Evolutionary conservation across 208 protist species (phyloP).

Genomic region (Leishmania aethiopica): DNA sequence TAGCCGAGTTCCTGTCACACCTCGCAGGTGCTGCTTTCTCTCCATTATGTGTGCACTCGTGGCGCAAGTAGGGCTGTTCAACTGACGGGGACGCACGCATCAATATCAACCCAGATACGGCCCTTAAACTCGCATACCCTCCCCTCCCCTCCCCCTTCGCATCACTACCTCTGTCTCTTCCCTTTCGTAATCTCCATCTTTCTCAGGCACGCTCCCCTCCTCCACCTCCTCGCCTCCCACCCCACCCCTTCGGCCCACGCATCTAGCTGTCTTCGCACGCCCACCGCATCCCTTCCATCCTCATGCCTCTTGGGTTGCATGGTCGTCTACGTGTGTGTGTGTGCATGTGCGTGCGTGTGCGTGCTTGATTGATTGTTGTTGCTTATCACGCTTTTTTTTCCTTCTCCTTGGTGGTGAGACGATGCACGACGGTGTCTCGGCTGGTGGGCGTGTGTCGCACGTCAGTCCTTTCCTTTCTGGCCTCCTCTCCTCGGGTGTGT

Average conservation of each 20-base stretch:
- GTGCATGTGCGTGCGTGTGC: background rate
- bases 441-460: background rate
- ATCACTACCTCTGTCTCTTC: background rate
- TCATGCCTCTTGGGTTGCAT: background rate
- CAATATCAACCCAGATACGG: background rate
- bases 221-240: background rate
- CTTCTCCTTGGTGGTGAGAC: background rate
- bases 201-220: background rate
- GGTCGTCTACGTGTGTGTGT: too few relatives aligned
- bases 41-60: background rate
- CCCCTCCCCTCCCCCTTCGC: too few relatives aligned
- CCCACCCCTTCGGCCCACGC: background rate
- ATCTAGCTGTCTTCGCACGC: background rate
- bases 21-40: background rate
- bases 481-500: background rate
- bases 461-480: background rate
- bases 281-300: background rate
- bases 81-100: background rate
- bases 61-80: background rate
- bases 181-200: background rate
- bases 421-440: background rate
- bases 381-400: background rate
- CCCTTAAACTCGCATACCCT: background rate
- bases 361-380: background rate
- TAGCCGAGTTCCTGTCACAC: background rate